These are phyloP conservation scores for Malus hybrid DNA, from an alignment of 331 rosid species.

Conservation along the genomic window DNA sequence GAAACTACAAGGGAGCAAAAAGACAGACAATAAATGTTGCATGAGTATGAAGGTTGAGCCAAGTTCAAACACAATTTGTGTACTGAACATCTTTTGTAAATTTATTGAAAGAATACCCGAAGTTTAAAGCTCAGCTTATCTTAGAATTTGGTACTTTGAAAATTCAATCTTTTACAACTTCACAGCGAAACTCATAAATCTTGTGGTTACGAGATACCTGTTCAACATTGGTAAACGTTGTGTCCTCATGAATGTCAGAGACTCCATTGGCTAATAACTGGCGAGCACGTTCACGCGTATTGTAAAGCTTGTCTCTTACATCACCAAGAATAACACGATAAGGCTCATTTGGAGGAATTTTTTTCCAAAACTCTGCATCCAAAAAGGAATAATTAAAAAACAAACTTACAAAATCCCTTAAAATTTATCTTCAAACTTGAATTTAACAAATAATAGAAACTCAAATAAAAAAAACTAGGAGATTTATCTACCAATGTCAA, in stretches of 20 bases:
- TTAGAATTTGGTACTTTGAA: not conserved
- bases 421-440: not conserved
- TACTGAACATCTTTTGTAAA: not conserved
- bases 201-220: constrained; percentile 44
- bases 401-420: not conserved
- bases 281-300: constrained; percentile 94
- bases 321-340: constrained; percentile 96
- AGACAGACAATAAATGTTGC: not conserved
- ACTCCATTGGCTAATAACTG: constrained; percentile 67
- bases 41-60: not conserved
- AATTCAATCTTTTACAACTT: not conserved
- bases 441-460: not conserved
- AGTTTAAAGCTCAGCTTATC: not conserved
- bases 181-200: not conserved
- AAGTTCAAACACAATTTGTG: not conserved
- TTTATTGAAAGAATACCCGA: not conserved
- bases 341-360: constrained; percentile 96
- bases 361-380: constrained; percentile 92
- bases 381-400: constrained; percentile 13
- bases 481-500: not conserved
- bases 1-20: constrained; percentile 45
- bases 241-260: constrained; percentile 79
- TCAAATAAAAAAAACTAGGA: not conserved
- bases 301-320: constrained; percentile 88
- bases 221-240: constrained; percentile 83